Conservation (phyloP, 202 grass and related monocot genomes). For the Eragrostis tef region DNA sequence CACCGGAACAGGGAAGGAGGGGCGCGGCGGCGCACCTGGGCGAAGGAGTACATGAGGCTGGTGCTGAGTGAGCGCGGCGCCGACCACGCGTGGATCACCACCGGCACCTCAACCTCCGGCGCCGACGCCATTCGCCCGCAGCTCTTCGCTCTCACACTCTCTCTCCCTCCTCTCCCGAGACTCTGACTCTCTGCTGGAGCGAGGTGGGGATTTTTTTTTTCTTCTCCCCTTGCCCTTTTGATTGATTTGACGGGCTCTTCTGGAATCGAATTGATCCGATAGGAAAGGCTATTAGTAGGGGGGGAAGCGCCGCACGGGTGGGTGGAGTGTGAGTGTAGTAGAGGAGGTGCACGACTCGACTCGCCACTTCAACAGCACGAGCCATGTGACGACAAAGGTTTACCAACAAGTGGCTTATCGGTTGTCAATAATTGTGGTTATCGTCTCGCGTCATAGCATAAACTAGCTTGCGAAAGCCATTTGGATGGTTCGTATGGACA, state of each 20-base stretch:
- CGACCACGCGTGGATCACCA: slow-evolving; percentile 96
- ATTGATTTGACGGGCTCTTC: neutral
- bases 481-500: too few relatives aligned
- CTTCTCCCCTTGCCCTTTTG: neutral
- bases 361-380: too few relatives aligned
- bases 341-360: neutral
- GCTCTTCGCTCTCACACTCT: neutral
- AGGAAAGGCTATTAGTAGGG: slow-evolving; percentile 1
- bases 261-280: slow-evolving; percentile 1
- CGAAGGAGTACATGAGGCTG: slow-evolving; percentile 99
- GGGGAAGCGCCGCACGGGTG: neutral
- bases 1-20: neutral
- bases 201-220: neutral
- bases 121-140: slow-evolving; percentile 36
- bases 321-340: neutral
- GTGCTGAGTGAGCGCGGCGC: slow-evolving; percentile 93
- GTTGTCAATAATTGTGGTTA: neutral
- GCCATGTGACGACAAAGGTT: neutral
- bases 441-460: too few relatives aligned
- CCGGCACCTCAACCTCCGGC: slow-evolving; percentile 39
- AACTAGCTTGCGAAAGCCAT: too few relatives aligned
- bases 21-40: slow-evolving; percentile 67
- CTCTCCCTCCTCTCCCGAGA: neutral
- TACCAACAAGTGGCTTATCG: neutral
- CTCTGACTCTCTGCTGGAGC: neutral